Conservation (phyloP, 2,329 filamentous ascomycete genomes). For the Fusarium sambucinum region DNA sequence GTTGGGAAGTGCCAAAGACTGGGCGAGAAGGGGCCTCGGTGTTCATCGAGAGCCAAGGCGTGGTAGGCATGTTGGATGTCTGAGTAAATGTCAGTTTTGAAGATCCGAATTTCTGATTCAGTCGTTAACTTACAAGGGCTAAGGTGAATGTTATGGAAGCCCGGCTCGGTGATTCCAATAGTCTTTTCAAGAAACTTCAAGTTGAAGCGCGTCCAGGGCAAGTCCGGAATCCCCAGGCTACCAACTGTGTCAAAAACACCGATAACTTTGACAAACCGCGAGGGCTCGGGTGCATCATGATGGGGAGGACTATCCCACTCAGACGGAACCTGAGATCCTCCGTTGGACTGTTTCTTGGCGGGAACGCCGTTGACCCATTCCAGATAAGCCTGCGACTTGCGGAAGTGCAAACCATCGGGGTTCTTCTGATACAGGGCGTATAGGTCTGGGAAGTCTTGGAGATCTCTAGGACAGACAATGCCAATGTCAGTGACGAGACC, state of each 20-base stretch:
- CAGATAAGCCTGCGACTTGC: constrained; percentile 42
- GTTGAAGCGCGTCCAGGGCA: constrained; percentile 40
- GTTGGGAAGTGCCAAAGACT: constrained; percentile 49
- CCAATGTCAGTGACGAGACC: constrained; percentile 48
- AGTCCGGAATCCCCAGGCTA: constrained; percentile 44
- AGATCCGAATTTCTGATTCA: neutral
- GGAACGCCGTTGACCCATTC: constrained; percentile 44
- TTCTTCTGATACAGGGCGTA: constrained; percentile 46
- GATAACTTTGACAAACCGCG: constrained; percentile 40
- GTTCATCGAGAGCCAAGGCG: constrained; percentile 66
- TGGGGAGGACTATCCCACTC: constrained; percentile 41
- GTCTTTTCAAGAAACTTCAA: constrained; percentile 42
- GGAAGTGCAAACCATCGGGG: constrained; percentile 34
- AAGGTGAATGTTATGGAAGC: constrained; percentile 45
- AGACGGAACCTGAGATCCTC: constrained; percentile 9
- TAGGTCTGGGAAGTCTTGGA: constrained; percentile 47
- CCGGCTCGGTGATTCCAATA: constrained; percentile 35
- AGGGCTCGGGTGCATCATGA: constrained; percentile 41
- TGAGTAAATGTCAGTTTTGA: constrained; percentile 23
- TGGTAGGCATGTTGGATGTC: constrained; percentile 67
- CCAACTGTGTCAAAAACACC: constrained; percentile 47
- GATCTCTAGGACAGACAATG: constrained; percentile 43
- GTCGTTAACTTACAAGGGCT: constrained; percentile 41
- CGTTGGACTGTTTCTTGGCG: constrained; percentile 27
- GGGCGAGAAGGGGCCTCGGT: constrained; percentile 52